These are phyloP conservation scores for Rhodosporidiobolus odoratus DNA, from an alignment of 768 basidiomycete species.

Conservation along the genomic window DNA sequence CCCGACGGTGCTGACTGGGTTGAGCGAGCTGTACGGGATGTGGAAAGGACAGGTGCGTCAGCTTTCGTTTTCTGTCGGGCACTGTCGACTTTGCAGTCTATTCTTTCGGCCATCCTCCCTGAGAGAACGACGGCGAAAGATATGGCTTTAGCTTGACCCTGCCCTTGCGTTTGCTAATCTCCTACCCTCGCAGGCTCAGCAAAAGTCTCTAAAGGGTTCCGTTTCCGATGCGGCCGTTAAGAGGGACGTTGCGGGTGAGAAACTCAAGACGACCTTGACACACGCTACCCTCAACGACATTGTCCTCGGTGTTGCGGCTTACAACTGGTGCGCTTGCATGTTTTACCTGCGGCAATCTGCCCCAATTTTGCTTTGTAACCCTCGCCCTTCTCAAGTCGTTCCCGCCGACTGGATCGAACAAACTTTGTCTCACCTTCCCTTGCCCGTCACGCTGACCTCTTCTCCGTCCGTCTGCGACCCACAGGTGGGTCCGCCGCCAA, in stretches of 20 bases:
- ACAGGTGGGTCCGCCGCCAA: slow-evolving; percentile 41
- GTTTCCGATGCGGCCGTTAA: slow-evolving; percentile 6
- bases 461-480: not conserved
- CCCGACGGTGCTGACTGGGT: slow-evolving; percentile 44
- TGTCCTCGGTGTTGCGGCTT: slow-evolving; percentile 27
- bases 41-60: slow-evolving; percentile 41
- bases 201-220: slow-evolving; percentile 39
- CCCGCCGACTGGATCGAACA: too few species aligned
- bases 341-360: too few species aligned
- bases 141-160: too few species aligned
- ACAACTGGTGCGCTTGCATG: slow-evolving; percentile 40
- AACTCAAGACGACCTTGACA: slow-evolving; percentile 43
- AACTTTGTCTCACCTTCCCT: not conserved
- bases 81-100: too few species aligned
- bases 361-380: not conserved
- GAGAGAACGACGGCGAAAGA: too few species aligned
- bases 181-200: too few species aligned
- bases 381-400: slow-evolving; percentile 28
- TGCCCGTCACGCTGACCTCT: not conserved
- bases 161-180: too few species aligned
- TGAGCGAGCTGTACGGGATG: slow-evolving; percentile 45
- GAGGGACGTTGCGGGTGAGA: slow-evolving; percentile 40
- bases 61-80: too few species aligned
- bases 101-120: too few species aligned
- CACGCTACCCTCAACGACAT: slow-evolving; percentile 45